These are phyloP conservation scores for Paramyrothecium roridum DNA, from an alignment of 2,329 filamentous ascomycete genomes.

Conservation along the genomic window DNA sequence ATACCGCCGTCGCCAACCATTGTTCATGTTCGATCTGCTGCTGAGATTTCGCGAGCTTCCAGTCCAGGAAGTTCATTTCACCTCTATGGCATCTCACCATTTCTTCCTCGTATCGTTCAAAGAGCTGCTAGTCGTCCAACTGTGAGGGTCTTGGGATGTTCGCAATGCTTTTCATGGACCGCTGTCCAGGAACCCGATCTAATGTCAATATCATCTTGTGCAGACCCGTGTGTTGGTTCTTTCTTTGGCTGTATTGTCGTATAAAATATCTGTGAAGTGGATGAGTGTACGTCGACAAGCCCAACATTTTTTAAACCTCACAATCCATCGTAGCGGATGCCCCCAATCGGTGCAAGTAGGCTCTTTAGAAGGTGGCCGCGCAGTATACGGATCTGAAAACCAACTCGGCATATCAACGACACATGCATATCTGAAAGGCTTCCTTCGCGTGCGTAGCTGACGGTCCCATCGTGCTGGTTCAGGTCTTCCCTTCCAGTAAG, in stretches of 20 bases:
- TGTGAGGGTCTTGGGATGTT: slow-evolving; percentile 50
- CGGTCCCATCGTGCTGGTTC: slow-evolving; percentile 19
- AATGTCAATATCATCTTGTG: slow-evolving; percentile 44
- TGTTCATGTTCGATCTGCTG: slow-evolving; percentile 22
- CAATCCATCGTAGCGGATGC: slow-evolving; percentile 57
- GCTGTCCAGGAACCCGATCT: slow-evolving; percentile 39
- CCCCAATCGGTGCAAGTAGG: slow-evolving; percentile 46
- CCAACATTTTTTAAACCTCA: slow-evolving; percentile 26
- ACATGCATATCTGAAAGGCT: slow-evolving; percentile 42
- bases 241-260: slow-evolving; percentile 41
- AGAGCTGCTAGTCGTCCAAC: slow-evolving; percentile 53
- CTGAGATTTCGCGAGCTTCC: slow-evolving; percentile 31
- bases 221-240: slow-evolving; percentile 33
- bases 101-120: slow-evolving; percentile 42
- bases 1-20: slow-evolving; percentile 20
- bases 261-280: slow-evolving; percentile 41
- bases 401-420: slow-evolving; percentile 45
- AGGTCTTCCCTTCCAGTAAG: slow-evolving; percentile 48
- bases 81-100: slow-evolving; percentile 36
- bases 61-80: slow-evolving; percentile 35
- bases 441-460: slow-evolving; percentile 44
- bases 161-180: slow-evolving; percentile 36
- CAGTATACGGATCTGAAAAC: slow-evolving; percentile 48
- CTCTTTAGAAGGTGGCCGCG: slow-evolving; percentile 49
- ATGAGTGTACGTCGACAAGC: not conserved